These are phyloP conservation scores for Eremochloa ophiuroides DNA, from an alignment of 176 grass and related monocot genomes.

Conservation along the genomic window DNA sequence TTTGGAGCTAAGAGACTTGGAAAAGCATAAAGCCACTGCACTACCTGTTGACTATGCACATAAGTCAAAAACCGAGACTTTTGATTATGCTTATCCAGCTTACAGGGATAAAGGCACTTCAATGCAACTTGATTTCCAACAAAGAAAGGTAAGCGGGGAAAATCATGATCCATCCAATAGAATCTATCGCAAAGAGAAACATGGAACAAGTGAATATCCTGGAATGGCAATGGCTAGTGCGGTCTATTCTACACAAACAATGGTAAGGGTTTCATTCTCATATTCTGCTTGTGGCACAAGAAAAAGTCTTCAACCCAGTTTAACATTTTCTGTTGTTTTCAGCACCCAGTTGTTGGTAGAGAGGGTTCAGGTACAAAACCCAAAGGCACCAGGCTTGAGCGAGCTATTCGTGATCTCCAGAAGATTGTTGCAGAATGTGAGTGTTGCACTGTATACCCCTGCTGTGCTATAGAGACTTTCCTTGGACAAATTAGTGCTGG, in stretches of 20 bases:
- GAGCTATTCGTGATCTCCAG: constrained; percentile 89
- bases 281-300: not conserved
- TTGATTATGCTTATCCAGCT: constrained; percentile 52
- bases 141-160: constrained; percentile 50
- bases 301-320: not conserved
- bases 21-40: constrained; percentile 50
- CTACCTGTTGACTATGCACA: constrained; percentile 34
- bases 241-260: constrained; percentile 54
- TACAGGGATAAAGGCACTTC: constrained; percentile 58
- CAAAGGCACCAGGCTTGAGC: constrained; percentile 93
- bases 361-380: constrained; percentile 81
- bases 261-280: constrained; percentile 34
- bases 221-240: constrained; percentile 40
- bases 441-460: constrained; percentile 25
- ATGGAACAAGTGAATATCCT: constrained; percentile 46
- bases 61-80: constrained; percentile 48
- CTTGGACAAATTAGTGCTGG: constrained; percentile 2
- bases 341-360: constrained; percentile 47
- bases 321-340: constrained; percentile 31
- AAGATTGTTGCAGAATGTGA: constrained; percentile 89
- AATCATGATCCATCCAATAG: constrained; percentile 47
- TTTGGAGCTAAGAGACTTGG: constrained; percentile 58
- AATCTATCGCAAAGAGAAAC: constrained; percentile 53
- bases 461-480: constrained; percentile 16
- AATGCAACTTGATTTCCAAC: constrained; percentile 63